Evolutionary conservation across 2,329 filamentous ascomycete species (phyloP), one percentile per base, ranked within the genome.

Genomic region (Rugonectria rugulosa): DNA sequence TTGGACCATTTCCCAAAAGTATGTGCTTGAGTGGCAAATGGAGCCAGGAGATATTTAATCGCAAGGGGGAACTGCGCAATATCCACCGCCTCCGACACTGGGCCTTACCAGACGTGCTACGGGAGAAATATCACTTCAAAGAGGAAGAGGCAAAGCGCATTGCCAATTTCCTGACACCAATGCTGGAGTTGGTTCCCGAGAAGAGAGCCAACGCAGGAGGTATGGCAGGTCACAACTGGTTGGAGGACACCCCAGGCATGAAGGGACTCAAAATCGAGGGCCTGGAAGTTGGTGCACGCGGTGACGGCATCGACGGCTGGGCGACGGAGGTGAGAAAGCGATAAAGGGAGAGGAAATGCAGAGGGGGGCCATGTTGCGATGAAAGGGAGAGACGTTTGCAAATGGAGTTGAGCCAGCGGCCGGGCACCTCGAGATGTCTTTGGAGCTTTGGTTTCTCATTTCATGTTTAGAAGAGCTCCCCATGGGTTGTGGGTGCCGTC

Each of bases 31-130:
- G 90, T 1, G 95, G 95, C 46, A 97, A 97, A 76, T 98, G 95
- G 95, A 93, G 89, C 12, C 94, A 97, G 74, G 95, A 98, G 73
- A 99, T 99, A 61, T 99, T 99, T 81, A 98, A 97, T 73, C 88
- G 95, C 64, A 96, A 97, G 75, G 95, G 95, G 66, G 95, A 99
- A 73, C 84, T 99, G 31, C 91, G 95, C 55, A 98, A 99, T 77
- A 99, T 99, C 68, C 95, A 98, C 75, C 87, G 95, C 38, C 83
- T 99, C 61, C 90, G 95, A 47, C 94, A 98, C 76, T 99, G 95
- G 95, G 92, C 93, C 0, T 80, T 99, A 6, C 87, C 93, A 0
- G 94, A 98, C 68, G 95, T 99, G 2, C 81, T 99, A 26, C 86
- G 89, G 57, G 95, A 99, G 75, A 99, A 99, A 72, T 99, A 99